These are phyloP conservation scores for Artomyces pyxidatus DNA, from an alignment of 768 basidiomycete species.

Conservation along the genomic window DNA sequence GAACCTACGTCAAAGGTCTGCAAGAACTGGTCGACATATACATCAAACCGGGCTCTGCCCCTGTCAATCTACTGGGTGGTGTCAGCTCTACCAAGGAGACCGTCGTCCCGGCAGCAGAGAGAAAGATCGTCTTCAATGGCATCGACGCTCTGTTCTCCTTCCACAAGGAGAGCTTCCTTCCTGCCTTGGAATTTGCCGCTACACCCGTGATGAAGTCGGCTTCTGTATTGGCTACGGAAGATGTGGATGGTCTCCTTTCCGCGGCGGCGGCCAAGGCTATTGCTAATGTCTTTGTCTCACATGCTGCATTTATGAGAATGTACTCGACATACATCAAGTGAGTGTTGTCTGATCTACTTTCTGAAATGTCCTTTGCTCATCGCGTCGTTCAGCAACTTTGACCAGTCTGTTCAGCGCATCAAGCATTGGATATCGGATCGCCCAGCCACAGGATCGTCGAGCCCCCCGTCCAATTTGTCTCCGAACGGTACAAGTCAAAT, in stretches of 20 bases:
- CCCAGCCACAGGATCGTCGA: constrained; percentile 28
- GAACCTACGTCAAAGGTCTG: constrained; percentile 90
- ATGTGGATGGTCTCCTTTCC: constrained; percentile 68
- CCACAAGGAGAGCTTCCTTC: constrained; percentile 89
- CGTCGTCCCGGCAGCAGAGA: constrained; percentile 75
- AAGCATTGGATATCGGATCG: constrained; percentile 75
- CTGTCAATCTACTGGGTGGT: constrained; percentile 62
- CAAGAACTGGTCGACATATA: constrained; percentile 94
- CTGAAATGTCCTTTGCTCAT: neutral
- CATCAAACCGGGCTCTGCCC: constrained; percentile 72
- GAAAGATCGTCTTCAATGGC: constrained; percentile 87
- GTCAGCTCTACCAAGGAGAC: constrained; percentile 75
- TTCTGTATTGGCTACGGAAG: constrained; percentile 39
- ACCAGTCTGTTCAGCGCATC: constrained; percentile 82
- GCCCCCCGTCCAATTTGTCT: constrained; percentile 44
- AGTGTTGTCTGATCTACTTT: constrained; percentile 27
- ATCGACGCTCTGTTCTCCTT: constrained; percentile 87
- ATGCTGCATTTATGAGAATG: constrained; percentile 98
- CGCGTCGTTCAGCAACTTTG: constrained; percentile 67
- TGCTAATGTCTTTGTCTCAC: constrained; percentile 83
- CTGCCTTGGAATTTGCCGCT: constrained; percentile 76
- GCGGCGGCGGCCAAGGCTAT: constrained; percentile 70
- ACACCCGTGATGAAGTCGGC: constrained; percentile 51
- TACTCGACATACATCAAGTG: constrained; percentile 98
- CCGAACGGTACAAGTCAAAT: constrained; percentile 56